These are phyloP conservation scores for Penicillium lagena DNA, from an alignment of 495 filamentous ascomycete species.

Conservation along the genomic window DNA sequence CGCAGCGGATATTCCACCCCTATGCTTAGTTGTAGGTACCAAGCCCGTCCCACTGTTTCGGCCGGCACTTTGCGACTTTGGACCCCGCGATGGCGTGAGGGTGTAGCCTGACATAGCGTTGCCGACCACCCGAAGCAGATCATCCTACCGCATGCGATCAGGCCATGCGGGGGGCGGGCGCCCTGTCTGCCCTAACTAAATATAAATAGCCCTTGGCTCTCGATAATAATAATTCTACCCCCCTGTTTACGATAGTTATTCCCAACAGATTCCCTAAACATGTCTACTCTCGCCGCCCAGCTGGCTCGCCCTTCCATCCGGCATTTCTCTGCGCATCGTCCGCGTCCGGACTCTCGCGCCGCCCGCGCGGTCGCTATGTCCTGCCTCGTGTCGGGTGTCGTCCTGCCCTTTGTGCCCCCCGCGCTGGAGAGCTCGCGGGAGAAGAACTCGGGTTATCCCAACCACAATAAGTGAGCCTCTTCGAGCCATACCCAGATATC, in stretches of 20 bases:
- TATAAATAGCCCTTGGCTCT: too few species aligned
- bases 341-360: conserved; percentile 30
- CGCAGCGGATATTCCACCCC: too few species aligned
- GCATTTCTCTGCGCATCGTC: conserved; percentile 39
- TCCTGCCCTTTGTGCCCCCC: conserved; percentile 40
- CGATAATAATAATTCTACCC: too few species aligned
- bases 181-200: too few species aligned
- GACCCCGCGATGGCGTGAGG: conserved; percentile 21
- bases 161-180: too few species aligned
- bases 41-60: too few species aligned
- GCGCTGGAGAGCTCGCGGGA: conserved; percentile 40
- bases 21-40: too few species aligned
- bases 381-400: conserved; percentile 35
- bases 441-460: conserved; percentile 26
- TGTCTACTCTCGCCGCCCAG: conserved; percentile 23
- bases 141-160: neutral
- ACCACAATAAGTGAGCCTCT: conserved; percentile 30
- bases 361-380: conserved; percentile 33
- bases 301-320: conserved; percentile 34
- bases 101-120: neutral
- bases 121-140: conserved; percentile 7
- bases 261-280: conserved; percentile 5
- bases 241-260: too few species aligned
- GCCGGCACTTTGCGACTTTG: neutral
- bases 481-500: neutral